phyloP scores from a whole-genome alignment of 352 stramenopile genomes.

The Globisporangium alternatum region DNA sequence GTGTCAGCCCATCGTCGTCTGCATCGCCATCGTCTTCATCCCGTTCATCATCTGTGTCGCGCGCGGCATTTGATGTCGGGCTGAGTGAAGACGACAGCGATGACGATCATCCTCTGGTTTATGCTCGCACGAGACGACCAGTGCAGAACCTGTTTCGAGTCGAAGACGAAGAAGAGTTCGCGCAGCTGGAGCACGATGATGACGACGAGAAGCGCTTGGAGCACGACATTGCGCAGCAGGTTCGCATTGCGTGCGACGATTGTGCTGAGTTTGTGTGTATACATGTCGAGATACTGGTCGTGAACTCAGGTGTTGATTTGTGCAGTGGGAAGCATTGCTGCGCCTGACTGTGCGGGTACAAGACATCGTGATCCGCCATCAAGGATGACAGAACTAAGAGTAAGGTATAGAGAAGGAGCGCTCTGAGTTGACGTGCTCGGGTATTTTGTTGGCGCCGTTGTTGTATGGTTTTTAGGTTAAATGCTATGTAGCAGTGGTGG shows the following conservation, averaged over 20 bases:
- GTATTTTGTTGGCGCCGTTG: neutral
- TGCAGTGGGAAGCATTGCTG: slow-evolving; percentile 1
- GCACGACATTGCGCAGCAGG: neutral
- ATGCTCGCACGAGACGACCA: neutral
- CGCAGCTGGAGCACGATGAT: neutral
- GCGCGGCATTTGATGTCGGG: neutral
- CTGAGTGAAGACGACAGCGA: neutral
- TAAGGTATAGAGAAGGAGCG: neutral
- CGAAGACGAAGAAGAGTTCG: neutral
- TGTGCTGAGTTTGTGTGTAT: neutral
- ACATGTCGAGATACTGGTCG: neutral
- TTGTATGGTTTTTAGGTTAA: neutral
- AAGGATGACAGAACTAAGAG: neutral
- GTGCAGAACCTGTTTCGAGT: neutral
- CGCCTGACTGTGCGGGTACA: neutral
- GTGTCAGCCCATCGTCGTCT: neutral
- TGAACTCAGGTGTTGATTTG: neutral
- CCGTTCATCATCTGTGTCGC: neutral
- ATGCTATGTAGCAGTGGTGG: neutral
- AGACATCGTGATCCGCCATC: neutral
- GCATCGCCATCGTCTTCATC: neutral
- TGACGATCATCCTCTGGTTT: neutral
- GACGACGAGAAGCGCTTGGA: neutral
- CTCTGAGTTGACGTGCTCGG: neutral
- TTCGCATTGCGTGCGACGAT: neutral